Conservation (phyloP, 208 protist genomes). For the Kentomonas sorsogonicus region DNA sequence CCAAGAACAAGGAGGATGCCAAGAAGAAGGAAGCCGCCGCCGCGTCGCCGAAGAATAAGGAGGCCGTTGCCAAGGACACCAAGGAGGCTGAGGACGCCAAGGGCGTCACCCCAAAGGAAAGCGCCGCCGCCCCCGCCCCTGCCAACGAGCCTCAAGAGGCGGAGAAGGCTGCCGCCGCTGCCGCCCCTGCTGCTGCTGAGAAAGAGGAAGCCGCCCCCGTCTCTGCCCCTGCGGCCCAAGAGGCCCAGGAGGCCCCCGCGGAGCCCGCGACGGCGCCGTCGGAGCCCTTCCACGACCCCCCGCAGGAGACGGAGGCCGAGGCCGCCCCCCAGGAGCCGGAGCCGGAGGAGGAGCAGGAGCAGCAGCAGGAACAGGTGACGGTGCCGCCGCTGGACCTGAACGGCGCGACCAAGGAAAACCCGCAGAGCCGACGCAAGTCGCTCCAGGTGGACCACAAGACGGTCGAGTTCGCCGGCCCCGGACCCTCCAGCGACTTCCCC, state of each 20-base stretch:
- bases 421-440: too few species aligned
- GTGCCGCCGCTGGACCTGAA: conserved; percentile 1
- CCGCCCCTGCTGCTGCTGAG: neutral
- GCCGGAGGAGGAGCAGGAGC: neutral
- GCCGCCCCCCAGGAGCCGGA: too few species aligned
- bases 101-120: conserved; percentile 1
- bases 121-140: conserved; percentile 4
- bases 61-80: conserved; percentile 1
- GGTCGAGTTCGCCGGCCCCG: conserved; percentile 22
- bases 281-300: too few species aligned
- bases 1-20: conserved; percentile 1
- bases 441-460: conserved; percentile 11
- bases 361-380: too few species aligned
- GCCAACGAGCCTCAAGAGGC: neutral
- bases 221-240: neutral
- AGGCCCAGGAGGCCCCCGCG: too few species aligned
- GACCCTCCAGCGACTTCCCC: conserved; percentile 29
- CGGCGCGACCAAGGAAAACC: neutral
- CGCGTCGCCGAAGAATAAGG: neutral
- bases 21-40: neutral
- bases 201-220: neutral
- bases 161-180: neutral
- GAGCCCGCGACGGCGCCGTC: too few species aligned
- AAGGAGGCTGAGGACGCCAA: neutral
- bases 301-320: too few species aligned